A percentile compares a stretch with the other conserved stretches of the same genome.
phyloP scores from a whole-genome alignment of 805 yeast species.

The Spathaspora gorwiae region DNA sequence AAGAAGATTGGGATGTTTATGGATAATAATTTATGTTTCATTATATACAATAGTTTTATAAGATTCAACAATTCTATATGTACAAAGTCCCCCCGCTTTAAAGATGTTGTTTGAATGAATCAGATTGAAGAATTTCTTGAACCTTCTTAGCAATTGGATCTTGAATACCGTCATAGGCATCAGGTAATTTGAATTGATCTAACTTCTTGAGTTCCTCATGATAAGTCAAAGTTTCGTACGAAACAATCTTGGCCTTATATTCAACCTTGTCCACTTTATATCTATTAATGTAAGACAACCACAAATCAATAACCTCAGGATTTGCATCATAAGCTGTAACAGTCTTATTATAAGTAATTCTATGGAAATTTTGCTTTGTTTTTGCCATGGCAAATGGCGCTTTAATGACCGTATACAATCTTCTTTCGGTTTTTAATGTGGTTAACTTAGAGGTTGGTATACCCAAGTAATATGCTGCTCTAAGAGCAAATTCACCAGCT shows the following conservation, averaged over 20 bases:
- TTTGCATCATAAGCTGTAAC: constrained; percentile 80
- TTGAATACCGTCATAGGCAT: constrained; percentile 26
- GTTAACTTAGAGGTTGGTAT: constrained; percentile 80
- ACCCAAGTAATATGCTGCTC: constrained; percentile 88
- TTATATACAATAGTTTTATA: not conserved
- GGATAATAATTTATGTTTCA: constrained; percentile 38
- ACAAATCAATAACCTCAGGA: constrained; percentile 76
- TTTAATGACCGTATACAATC: constrained; percentile 89
- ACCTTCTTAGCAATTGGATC: constrained; percentile 64
- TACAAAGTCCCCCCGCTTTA: constrained; percentile 2
- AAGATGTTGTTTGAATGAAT: constrained; percentile 59
- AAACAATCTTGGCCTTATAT: constrained; percentile 60
- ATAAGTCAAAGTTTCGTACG: constrained; percentile 30
- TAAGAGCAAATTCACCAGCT: constrained; percentile 76
- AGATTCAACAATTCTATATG: not conserved
- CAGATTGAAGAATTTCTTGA: constrained; percentile 63
- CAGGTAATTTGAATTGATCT: constrained; percentile 28
- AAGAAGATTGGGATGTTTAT: constrained; percentile 70
- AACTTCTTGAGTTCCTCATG: constrained; percentile 25
- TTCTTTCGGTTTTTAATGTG: constrained; percentile 61
- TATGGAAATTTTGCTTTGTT: constrained; percentile 88
- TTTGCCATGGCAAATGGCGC: constrained; percentile 94
- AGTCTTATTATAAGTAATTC: constrained; percentile 74
- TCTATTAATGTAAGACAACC: constrained; percentile 74
- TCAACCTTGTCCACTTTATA: constrained; percentile 80